Conservation (phyloP, 2,329 filamentous ascomycete species). For the Didymosphaeria variabile region DNA sequence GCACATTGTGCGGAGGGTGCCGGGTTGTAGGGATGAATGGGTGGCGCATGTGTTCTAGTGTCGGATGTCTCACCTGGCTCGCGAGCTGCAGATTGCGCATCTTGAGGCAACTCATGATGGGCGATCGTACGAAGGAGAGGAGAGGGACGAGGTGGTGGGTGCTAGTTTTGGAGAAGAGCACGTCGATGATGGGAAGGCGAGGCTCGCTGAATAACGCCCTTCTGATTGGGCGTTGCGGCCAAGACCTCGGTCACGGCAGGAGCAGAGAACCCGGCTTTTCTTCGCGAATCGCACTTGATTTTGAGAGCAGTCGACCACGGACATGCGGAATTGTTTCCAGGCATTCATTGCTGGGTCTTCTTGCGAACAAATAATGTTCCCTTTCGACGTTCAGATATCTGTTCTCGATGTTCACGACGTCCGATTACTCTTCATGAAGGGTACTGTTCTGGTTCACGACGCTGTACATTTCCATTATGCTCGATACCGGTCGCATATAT, state of each 20-base stretch:
- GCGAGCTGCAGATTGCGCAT: slow-evolving; percentile 51
- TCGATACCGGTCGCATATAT: neutral
- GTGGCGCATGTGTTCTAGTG: slow-evolving; percentile 22
- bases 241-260: slow-evolving; percentile 38
- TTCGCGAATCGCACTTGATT: slow-evolving; percentile 15
- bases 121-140: slow-evolving; percentile 37
- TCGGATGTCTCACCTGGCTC: slow-evolving; percentile 46
- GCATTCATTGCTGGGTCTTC: neutral
- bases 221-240: slow-evolving; percentile 34
- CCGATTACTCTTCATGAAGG: no score
- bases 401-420: no score
- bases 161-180: slow-evolving; percentile 34
- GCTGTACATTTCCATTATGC: neutral
- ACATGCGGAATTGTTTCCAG: neutral
- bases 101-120: slow-evolving; percentile 52
- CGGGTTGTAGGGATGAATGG: slow-evolving; percentile 27
- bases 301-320: neutral
- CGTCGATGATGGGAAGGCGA: slow-evolving; percentile 31
- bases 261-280: slow-evolving; percentile 38
- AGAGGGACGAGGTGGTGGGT: slow-evolving; percentile 31
- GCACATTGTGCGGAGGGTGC: slow-evolving; percentile 31
- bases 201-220: slow-evolving; percentile 16
- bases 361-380: neutral
- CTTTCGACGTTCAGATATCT: no score
- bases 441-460: neutral